Evolutionary conservation across 495 filamentous ascomycete species (phyloP).

Genomic region (Penicillium subrubescens): DNA sequence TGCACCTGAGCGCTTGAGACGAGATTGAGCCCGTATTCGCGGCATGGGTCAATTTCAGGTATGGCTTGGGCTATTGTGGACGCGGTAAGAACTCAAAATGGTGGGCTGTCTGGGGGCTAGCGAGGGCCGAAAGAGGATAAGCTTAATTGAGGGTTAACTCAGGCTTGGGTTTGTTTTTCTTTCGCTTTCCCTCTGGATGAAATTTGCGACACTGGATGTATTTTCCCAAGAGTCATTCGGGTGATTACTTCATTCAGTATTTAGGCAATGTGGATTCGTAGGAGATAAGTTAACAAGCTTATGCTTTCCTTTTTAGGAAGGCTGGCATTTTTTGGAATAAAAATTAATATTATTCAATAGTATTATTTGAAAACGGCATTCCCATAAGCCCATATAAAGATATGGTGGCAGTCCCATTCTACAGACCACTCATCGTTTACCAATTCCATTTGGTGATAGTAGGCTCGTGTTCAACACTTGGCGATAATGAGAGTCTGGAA

Average conservation of each 20-base stretch:
- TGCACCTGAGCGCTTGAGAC: neutral
- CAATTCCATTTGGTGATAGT: neutral
- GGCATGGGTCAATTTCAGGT: constrained; percentile 3
- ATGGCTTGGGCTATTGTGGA: neutral
- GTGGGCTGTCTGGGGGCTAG: neutral
- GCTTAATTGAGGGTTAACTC: neutral
- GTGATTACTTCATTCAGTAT: neutral
- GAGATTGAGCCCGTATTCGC: neutral
- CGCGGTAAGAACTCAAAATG: constrained; percentile 1
- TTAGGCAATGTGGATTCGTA: neutral
- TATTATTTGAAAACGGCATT: neutral
- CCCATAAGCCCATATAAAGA: neutral
- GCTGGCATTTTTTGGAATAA: neutral
- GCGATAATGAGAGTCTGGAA: neutral
- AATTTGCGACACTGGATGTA: neutral
- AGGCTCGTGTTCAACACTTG: neutral
- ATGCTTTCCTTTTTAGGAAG: neutral
- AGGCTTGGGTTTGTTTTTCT: neutral
- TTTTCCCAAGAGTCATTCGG: neutral
- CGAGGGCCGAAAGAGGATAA: constrained; percentile 2
- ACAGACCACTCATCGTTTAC: neutral
- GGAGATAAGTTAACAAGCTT: neutral
- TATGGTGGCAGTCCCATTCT: neutral
- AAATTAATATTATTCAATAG: neutral
- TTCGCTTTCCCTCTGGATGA: neutral